Percentiles rank a stretch among this genome's conserved stretches.
Evolutionary conservation across 225 moss, liverwort and hornwort genomes (phyloP).

Genomic region (Antitrichia curtipendula): DNA sequence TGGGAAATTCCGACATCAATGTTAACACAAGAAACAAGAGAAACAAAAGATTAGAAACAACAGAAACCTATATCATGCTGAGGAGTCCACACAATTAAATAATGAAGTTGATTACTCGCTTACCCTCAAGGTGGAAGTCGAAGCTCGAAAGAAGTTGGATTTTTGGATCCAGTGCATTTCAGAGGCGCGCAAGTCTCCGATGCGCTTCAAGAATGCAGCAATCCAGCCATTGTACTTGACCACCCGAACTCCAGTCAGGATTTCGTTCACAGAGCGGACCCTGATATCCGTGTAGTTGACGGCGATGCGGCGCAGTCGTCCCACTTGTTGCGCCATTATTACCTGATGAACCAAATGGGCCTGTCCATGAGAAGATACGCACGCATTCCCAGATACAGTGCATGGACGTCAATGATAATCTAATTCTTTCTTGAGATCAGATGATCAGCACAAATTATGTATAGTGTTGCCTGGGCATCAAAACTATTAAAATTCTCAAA

Average conservation of each 20-base stretch:
- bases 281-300: conserved; percentile 51
- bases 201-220: conserved; percentile 49
- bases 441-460: neutral
- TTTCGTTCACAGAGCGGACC: conserved; percentile 42
- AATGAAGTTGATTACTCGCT: neutral
- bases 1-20: neutral
- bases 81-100: neutral
- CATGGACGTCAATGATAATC: neutral
- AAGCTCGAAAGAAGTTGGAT: conserved; percentile 20
- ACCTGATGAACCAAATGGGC: conserved; percentile 12
- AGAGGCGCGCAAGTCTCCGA: conserved; percentile 15
- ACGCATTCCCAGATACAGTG: neutral
- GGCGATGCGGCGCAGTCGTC: conserved; percentile 20
- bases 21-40: neutral
- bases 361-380: neutral
- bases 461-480: neutral
- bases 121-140: conserved; percentile 16
- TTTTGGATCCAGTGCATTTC: conserved; percentile 48
- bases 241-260: conserved; percentile 54
- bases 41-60: neutral
- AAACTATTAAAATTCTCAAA: neutral
- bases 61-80: neutral
- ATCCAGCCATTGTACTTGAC: conserved; percentile 82
- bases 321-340: conserved; percentile 27
- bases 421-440: neutral